Percentiles rank a stretch among this genome's conserved stretches.
These are phyloP conservation scores for Candida buenavistaensis DNA, from an alignment of 1,139 yeast species.

Conservation along the genomic window DNA sequence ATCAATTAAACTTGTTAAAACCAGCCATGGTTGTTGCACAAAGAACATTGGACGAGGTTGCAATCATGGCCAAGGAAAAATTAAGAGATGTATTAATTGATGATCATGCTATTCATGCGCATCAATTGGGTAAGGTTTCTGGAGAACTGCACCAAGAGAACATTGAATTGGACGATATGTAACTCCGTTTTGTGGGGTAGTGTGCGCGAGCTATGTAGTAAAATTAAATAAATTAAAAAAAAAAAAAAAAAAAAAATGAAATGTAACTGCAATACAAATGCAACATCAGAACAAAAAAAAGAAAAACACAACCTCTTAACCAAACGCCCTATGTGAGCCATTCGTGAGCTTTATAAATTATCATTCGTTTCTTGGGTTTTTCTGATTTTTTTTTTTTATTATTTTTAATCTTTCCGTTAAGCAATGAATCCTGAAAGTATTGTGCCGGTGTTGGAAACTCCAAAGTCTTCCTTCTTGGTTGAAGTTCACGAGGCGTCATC, in stretches of 20 bases:
- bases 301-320: neutral
- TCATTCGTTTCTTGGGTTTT: no score
- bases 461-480: slow-evolving; percentile 4
- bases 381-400: no score
- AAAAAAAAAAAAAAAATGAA: neutral
- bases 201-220: no score
- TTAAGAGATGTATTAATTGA: slow-evolving; percentile 50
- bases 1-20: slow-evolving; percentile 69
- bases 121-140: slow-evolving; percentile 24
- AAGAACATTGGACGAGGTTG: slow-evolving; percentile 58
- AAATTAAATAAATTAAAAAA: neutral
- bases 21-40: slow-evolving; percentile 67
- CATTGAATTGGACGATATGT: slow-evolving; percentile 19
- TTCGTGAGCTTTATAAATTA: no score
- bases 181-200: no score
- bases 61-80: slow-evolving; percentile 57
- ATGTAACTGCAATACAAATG: slow-evolving; percentile 2
- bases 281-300: slow-evolving; percentile 1
- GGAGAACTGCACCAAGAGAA: slow-evolving; percentile 12
- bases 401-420: neutral
- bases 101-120: slow-evolving; percentile 28
- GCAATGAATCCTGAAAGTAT: neutral
- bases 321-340: no score
- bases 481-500: slow-evolving; percentile 5
- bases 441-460: slow-evolving; percentile 3